Conservation (phyloP, 2,329 filamentous ascomycete species). For the Didymella sp. region DNA sequence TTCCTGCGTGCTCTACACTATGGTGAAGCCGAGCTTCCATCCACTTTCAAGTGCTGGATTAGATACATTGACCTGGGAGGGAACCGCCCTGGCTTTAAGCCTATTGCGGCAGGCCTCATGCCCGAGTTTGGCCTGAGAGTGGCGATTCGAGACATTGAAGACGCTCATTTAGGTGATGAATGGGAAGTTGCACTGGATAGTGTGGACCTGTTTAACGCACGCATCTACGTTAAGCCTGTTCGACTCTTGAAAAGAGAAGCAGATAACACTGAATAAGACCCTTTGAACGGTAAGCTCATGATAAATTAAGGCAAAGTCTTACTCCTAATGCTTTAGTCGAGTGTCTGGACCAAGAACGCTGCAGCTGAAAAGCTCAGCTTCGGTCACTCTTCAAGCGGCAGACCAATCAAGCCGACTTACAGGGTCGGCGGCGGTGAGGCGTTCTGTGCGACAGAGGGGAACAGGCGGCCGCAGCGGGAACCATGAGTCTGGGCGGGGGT, state of each 20-base stretch:
- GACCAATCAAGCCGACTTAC: neutral
- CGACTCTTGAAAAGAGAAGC: constrained; percentile 46
- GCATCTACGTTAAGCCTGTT: constrained; percentile 46
- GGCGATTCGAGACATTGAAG: constrained; percentile 19
- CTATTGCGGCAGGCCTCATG: constrained; percentile 23
- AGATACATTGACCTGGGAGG: constrained; percentile 11
- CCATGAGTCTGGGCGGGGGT: neutral
- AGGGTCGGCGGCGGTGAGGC: constrained; percentile 20
- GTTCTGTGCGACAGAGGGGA: constrained; percentile 28
- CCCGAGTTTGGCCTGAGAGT: constrained; percentile 29
- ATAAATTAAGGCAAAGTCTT: neutral
- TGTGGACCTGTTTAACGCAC: constrained; percentile 47
- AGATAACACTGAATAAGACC: neutral
- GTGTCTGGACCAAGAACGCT: neutral
- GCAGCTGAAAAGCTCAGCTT: constrained; percentile 1
- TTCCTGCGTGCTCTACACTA: constrained; percentile 66
- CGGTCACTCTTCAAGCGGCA: neutral
- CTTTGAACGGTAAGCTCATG: neutral
- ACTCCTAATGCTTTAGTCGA: neutral
- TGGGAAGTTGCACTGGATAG: constrained; percentile 54
- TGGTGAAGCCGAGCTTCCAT: constrained; percentile 59
- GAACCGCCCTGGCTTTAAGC: constrained; percentile 2
- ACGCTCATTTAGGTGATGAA: constrained; percentile 50
- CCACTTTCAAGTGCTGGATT: constrained; percentile 52
- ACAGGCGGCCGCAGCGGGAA: constrained; percentile 1